Base-by-base conservation (phyloP, 495 filamentous ascomycete species). In the Aspergillus bertholletiae region DNA sequence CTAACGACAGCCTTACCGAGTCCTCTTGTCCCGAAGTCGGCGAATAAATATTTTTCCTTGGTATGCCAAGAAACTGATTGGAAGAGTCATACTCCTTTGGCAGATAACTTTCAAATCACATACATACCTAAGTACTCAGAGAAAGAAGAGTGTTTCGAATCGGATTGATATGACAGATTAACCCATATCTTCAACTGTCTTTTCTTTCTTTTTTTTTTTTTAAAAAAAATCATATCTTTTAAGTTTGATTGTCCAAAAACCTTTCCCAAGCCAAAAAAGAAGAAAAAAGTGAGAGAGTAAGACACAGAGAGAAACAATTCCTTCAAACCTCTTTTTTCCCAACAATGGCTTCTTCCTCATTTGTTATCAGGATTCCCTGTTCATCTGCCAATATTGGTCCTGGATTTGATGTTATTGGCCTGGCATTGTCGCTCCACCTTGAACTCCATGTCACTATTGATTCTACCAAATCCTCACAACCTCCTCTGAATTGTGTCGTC, bases 371-470 rank as follows among this genome's bases (percentile, higher is more conserved):
- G 61, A 84, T 78, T 17, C 92, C 92, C 40, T 96, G 91, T 75
- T 96, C 92, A 46, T 95, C 90, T 7, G 92, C 92, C 64, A 97
- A 97, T 77, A 96, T 97, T 65, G 92, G 87, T 40, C 94, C 94
- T 26, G 94, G 94, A 15, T 98, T 97, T 76, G 94, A 98, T 71
- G 93, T 97, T 62, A 92, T 97, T 69, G 94, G 94, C 50, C 82
- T 98, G 50, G 93, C 93, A 2, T 76, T 98, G 64, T 92, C 89
- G 46, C 85, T 96, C 66, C 91, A 88, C 72, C 87, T 97, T 45
- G 90, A 96, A 72, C 74, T 97, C 39, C 80, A 81, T 27, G 86
- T 97, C 63, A 87, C 81, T 23, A 71, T 94, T 55, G 79, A 88
- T 66, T 66, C 75, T 43, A 68, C 76, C 58, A 69, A 76, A 41